phyloP scores from a whole-genome alignment of 495 filamentous ascomycete genomes.

The Aspergillus wentii region DNA sequence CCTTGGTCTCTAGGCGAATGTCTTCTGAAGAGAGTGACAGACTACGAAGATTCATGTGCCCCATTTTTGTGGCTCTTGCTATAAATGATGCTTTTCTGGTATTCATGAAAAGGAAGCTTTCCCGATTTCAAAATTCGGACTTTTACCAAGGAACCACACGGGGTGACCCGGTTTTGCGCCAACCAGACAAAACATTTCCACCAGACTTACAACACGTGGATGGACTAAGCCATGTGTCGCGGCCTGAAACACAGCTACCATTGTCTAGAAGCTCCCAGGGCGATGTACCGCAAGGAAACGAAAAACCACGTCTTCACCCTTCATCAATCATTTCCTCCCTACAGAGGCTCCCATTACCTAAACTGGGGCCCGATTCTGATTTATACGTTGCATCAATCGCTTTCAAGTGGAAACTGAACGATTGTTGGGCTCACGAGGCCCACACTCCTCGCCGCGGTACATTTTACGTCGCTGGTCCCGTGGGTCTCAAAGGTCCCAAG shows the following conservation, averaged over 20 bases:
- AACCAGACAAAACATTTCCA: conserved; percentile 6
- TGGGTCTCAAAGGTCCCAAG: conserved; percentile 57
- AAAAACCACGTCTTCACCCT: conserved; percentile 22
- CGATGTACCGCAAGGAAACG: conserved; percentile 10
- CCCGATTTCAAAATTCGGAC: conserved; percentile 17
- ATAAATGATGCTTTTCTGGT: conserved; percentile 31
- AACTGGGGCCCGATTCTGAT: conserved; percentile 33
- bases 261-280: conserved; percentile 10
- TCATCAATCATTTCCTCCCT: conserved; percentile 31
- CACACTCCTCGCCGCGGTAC: conserved; percentile 55
- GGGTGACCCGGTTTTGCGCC: conserved; percentile 9
- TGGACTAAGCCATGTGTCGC: conserved; percentile 17
- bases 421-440: conserved; percentile 19
- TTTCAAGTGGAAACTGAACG: conserved; percentile 49
- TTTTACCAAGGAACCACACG: conserved; percentile 9
- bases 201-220: conserved; percentile 14
- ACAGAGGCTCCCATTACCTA: conserved; percentile 32
- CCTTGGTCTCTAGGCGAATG: conserved; percentile 44
- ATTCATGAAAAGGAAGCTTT: conserved; percentile 25
- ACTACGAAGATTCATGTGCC: conserved; percentile 28
- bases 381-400: conserved; percentile 37
- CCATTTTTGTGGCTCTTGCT: conserved; percentile 30
- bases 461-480: conserved; percentile 58
- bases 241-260: conserved; percentile 18
- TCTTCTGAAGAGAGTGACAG: conserved; percentile 27